phyloP scores from a whole-genome alignment of 2,329 filamentous ascomycete species.

The Pleochaeta shiraiana region DNA sequence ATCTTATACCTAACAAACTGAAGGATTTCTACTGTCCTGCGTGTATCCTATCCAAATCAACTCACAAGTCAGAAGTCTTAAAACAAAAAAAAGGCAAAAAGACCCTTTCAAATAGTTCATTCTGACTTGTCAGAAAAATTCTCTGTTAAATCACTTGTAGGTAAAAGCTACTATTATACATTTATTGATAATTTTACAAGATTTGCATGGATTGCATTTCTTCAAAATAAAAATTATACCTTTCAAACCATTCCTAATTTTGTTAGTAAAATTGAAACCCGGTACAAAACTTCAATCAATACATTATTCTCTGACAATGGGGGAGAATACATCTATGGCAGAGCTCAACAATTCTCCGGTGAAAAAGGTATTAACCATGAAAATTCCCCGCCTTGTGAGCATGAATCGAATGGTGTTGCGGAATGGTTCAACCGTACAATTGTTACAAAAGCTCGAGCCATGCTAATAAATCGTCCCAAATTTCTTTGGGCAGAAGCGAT shows the following conservation, averaged over 20 bases:
- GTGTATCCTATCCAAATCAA: not conserved
- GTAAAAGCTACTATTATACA: not conserved
- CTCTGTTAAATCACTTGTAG: not conserved
- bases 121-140: slow-evolving; percentile 2
- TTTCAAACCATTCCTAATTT: not conserved
- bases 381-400: not conserved
- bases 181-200: not conserved
- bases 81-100: not conserved
- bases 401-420: not conserved
- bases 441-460: not conserved
- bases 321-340: too few relatives aligned
- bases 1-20: not conserved
- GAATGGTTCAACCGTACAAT: not conserved
- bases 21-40: not conserved
- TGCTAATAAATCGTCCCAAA: not conserved
- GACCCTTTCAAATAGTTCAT: not conserved
- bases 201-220: not conserved
- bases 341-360: not conserved
- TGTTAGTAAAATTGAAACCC: not conserved
- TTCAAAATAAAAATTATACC: not conserved
- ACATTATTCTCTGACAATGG: not conserved
- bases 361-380: not conserved
- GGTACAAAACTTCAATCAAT: not conserved
- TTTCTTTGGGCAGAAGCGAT: too few relatives aligned
- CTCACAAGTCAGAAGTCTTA: not conserved